phyloP scores from a whole-genome alignment of 345 rosid species.

The Syzygium jambos region DNA sequence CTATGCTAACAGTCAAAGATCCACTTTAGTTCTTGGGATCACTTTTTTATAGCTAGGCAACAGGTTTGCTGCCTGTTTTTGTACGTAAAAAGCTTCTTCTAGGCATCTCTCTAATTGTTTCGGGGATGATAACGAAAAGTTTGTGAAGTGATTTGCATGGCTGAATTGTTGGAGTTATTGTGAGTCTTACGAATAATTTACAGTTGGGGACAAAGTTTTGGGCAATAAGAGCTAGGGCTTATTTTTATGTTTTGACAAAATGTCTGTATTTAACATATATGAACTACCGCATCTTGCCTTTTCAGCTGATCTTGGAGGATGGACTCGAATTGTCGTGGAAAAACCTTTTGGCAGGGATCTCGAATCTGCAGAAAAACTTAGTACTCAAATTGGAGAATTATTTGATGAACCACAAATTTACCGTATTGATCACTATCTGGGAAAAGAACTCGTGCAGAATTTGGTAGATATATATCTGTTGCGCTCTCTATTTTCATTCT shows the following conservation, averaged over 20 bases:
- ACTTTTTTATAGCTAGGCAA: not conserved
- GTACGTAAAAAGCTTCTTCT: not conserved
- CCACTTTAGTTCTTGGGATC: not conserved
- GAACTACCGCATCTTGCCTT: not conserved
- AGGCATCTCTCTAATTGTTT: not conserved
- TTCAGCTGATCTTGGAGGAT: conserved; percentile 87
- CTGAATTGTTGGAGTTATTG: not conserved
- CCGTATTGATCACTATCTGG: conserved; percentile 93
- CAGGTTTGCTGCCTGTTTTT: not conserved
- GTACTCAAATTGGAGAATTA: conserved; percentile 80
- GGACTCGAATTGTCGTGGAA: conserved; percentile 95
- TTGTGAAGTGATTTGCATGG: not conserved
- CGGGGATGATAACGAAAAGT: not conserved
- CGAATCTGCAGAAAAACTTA: conserved; percentile 76
- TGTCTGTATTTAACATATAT: not conserved
- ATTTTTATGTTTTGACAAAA: not conserved
- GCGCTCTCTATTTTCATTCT: not conserved
- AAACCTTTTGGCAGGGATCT: conserved; percentile 94
- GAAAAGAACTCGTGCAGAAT: conserved; percentile 97
- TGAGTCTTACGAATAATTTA: not conserved
- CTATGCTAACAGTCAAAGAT: not conserved
- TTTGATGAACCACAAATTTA: conserved; percentile 89
- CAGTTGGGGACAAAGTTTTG: not conserved
- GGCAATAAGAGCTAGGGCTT: not conserved
- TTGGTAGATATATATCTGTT: conserved; percentile 39